These are phyloP conservation scores for Rutstroemia sp. DNA, from an alignment of 2,329 filamentous ascomycete species.

Conservation along the genomic window DNA sequence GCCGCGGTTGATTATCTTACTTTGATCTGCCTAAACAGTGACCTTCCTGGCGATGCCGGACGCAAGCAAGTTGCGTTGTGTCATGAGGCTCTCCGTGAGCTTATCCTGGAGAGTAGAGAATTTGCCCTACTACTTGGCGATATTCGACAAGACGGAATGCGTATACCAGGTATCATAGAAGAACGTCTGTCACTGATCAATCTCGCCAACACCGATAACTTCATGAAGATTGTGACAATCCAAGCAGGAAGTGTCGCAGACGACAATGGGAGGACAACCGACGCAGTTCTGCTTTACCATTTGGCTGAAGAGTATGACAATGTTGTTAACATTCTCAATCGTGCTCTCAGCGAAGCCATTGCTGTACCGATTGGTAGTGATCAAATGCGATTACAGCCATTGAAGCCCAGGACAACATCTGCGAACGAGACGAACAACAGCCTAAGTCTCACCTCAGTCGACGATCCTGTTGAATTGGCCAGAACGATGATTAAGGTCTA, in stretches of 20 bases:
- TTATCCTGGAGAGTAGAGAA: conserved; percentile 93
- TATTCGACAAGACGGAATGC: conserved; percentile 73
- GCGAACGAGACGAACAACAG: conserved; percentile 30
- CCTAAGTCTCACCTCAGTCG: conserved; percentile 57
- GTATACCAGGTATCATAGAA: conserved; percentile 82
- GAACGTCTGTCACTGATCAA: conserved; percentile 75
- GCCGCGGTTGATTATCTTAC: conserved; percentile 90
- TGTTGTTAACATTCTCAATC: conserved; percentile 84
- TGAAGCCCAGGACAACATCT: conserved; percentile 32
- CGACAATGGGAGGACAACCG: conserved; percentile 86
- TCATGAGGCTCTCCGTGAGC: conserved; percentile 85
- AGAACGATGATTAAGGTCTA: conserved; percentile 57
- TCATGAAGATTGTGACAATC: conserved; percentile 84
- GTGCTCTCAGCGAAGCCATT: conserved; percentile 82
- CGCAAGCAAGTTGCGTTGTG: conserved; percentile 74
- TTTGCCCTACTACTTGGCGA: conserved; percentile 93
- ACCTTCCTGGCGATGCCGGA: conserved; percentile 67
- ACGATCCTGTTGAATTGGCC: conserved; percentile 58
- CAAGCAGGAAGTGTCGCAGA: conserved; percentile 90
- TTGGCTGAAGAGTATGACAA: conserved; percentile 92
- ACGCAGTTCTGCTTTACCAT: conserved; percentile 91
- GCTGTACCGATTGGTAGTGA: conserved; percentile 80
- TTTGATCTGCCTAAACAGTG: conserved; percentile 85
- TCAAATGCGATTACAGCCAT: conserved; percentile 57
- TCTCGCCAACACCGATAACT: conserved; percentile 70